A percentile compares a stretch with the other conserved stretches of the same genome.
Conservation (phyloP, 23 red algal species). For the Pyropia yezoensis region DNA sequence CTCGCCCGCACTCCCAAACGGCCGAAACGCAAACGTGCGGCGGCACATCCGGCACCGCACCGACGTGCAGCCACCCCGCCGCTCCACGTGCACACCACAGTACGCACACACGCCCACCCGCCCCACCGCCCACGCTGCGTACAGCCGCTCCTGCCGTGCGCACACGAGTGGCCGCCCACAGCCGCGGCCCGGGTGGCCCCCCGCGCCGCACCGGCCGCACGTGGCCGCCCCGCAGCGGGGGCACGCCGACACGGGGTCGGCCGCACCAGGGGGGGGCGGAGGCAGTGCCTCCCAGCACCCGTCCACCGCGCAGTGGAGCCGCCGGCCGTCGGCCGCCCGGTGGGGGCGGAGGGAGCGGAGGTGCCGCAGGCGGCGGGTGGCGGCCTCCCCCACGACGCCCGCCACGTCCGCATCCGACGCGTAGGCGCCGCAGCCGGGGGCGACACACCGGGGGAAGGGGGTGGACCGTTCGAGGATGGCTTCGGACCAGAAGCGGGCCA, state of each 20-base stretch:
- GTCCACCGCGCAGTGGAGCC: neutral
- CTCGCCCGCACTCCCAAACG: neutral
- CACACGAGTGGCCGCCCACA: neutral
- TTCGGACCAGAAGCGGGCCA: neutral
- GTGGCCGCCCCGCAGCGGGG: neutral
- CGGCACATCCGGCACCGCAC: neutral
- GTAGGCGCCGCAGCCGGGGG: neutral
- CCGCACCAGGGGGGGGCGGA: neutral
- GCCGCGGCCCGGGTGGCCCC: neutral
- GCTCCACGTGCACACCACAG: neutral
- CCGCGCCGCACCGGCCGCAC: neutral
- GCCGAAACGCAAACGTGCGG: conserved; percentile 3
- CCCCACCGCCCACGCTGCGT: neutral
- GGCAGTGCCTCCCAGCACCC: conserved; percentile 1
- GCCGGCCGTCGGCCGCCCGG: neutral
- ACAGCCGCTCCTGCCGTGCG: neutral
- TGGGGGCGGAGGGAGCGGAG: conserved; percentile 1
- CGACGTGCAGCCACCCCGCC: neutral
- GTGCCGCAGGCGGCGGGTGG: neutral
- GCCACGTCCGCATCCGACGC: conserved; percentile 2
- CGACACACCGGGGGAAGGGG: neutral
- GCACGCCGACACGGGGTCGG: neutral
- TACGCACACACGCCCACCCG: too few species aligned
- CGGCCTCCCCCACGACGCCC: neutral
- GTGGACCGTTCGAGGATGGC: neutral